phyloP scores from a whole-genome alignment of 768 basidiomycete genomes.

The Panaeolus cyanescens region DNA sequence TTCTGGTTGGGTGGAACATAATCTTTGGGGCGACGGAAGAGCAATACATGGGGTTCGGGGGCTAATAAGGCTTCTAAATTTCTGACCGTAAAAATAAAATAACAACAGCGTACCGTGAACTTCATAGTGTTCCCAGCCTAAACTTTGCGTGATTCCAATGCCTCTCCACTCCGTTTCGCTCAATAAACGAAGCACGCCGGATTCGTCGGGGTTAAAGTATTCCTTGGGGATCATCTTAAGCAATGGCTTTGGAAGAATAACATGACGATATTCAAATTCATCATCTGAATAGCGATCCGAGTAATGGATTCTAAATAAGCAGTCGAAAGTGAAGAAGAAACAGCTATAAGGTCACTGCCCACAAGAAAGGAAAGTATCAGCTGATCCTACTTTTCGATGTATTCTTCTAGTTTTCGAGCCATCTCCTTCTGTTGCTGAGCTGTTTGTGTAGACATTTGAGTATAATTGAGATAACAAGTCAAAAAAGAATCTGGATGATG shows the following conservation, averaged over 20 bases:
- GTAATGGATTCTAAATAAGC: slow-evolving; percentile 70
- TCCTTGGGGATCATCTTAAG: slow-evolving; percentile 91
- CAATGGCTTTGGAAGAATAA: slow-evolving; percentile 93
- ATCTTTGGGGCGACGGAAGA: slow-evolving; percentile 84
- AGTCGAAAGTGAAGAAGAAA: slow-evolving; percentile 2
- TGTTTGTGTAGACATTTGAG: slow-evolving; percentile 25
- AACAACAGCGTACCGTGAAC: slow-evolving; percentile 73
- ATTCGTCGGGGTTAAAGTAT: slow-evolving; percentile 73
- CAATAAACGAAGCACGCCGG: slow-evolving; percentile 80
- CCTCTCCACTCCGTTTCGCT: slow-evolving; percentile 93
- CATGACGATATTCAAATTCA: slow-evolving; percentile 93
- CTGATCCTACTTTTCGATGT: slow-evolving; percentile 67
- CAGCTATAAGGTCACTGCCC: background rate
- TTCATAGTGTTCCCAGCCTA: slow-evolving; percentile 98
- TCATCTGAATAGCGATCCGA: slow-evolving; percentile 94
- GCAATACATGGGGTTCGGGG: slow-evolving; percentile 91
- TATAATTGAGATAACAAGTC: slow-evolving; percentile 4
- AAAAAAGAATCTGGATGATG: slow-evolving; percentile 1
- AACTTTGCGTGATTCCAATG: slow-evolving; percentile 93
- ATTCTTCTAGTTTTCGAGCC: slow-evolving; percentile 66
- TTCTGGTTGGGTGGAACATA: slow-evolving; percentile 57
- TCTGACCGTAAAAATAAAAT: slow-evolving; percentile 2
- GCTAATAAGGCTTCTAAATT: slow-evolving; percentile 41
- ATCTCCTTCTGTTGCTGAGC: slow-evolving; percentile 39
- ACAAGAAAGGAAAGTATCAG: background rate